Base-by-base conservation (phyloP, 306 rosid species). In the Trifolium fragiferum region DNA sequence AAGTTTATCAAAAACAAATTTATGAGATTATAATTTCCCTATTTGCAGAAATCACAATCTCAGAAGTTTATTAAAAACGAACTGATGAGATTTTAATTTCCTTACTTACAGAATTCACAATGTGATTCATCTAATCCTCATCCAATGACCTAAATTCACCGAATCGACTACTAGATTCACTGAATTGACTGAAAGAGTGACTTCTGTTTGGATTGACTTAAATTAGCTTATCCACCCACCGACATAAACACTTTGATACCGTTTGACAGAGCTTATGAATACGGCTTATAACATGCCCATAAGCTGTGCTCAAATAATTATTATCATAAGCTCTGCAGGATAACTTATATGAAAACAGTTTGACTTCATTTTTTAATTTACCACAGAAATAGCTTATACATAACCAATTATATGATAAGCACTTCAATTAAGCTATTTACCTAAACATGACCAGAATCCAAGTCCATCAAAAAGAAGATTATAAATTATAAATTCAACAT, bases 401-500 rank as follows among this genome's bases (percentile, higher is more conserved):
- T 20, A 54, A 54, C 7, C 14, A 21, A 2, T 53, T 53, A 54
- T 54, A 10, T 54, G 13, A 54, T 54, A 20, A 54, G 20, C 11
- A 5, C 14, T 20, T 58, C 30, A 58, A 23, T 58, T 60, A 60
- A 60, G 66, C 32, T 15, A 10, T 7, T 32, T 60, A 60, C 4
- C 21, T 20, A 54, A 54, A 54, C 27, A 19, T 0, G 14, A 25
- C 30, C 1, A 1, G 4, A 10, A 54, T 54, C 14, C 61, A 54
- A 20, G 14, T 54, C 61, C 61, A 3, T 38, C 67, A 0, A 27
- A 40, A 37, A 3, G 18, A 25, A 50, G 18, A n/a, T 12, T 6
- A 58, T 33, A 66, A 44, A 66, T 66, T 58, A 57, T 33, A 66
- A 46, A 66, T 66, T 58, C 47, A 75, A 35, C 18, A 49, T 65